Evolutionary conservation across 2,329 filamentous ascomycete genomes (phyloP), one percentile per base, ranked within the genome.

Genomic region (Fusarium sp.): DNA sequence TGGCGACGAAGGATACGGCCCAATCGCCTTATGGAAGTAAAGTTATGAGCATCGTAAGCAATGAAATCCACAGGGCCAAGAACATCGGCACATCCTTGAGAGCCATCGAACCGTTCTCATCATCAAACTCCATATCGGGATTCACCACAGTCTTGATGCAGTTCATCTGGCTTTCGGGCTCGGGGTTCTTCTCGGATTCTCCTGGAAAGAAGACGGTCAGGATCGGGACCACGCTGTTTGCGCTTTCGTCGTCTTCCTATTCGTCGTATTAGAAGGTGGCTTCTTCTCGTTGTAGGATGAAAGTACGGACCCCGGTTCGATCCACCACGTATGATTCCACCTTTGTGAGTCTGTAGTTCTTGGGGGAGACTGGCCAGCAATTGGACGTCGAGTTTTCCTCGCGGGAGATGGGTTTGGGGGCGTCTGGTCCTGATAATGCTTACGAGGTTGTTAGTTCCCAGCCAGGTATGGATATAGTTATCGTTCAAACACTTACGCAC

Each of bases 121-220:
- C 46, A 29, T 51, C 17, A 31, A 51, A 51, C 2, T 31, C 24
- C 46, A 51, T 51, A n/a, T 51, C 46, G 4, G 46, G 46, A 7
- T 31, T 51, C 17, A 51, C 51, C 51, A 55, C 51, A 35, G 51
- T 40, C 60, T 71, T 69, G 53, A 71, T 66, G 42, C 69, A 71
- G 1, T 63, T 69, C 59, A 71, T 61, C 29, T 69, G 69, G 38
- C 62, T 66, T 9, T 61, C 36, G 5, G 57, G 58, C 17, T 56
- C 49, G 17, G 46, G 33, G 6, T 64, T 35, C 8, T 40, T 22
- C 10, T 29, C n/a, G 6, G 62, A 66, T 31, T 66, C 51, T 20
- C 66, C 42, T 24, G 67, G 67, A 24, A 72, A 72, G 38, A 72
- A 70, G 56, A 72, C 22, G 2, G 70, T 72, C 22, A 72, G 12